Evolutionary conservation across 108 stramenopile genomes (phyloP).

Genomic region (Nitzschia sp.): DNA sequence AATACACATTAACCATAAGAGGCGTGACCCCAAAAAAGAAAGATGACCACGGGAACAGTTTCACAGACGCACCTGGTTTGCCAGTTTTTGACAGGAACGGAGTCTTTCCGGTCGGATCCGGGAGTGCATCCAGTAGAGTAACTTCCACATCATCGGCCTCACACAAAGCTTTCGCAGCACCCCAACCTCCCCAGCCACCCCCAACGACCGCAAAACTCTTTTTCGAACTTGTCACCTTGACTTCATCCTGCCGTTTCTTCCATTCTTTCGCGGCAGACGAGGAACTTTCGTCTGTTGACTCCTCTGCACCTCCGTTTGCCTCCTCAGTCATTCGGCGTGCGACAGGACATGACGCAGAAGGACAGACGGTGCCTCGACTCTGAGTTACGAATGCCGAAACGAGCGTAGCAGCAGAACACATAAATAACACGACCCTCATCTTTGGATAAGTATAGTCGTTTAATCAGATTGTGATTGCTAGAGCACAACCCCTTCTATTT

Average conservation of each 20-base stretch:
- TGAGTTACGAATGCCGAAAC: no score
- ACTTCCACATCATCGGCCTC: conserved; percentile 69
- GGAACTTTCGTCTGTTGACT: background rate
- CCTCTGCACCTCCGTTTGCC: background rate
- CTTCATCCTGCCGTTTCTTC: conserved; percentile 4
- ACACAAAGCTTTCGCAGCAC: conserved; percentile 88
- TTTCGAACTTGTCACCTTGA: background rate
- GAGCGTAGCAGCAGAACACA: no score
- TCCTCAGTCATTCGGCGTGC: no score
- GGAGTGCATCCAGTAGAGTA: conserved; percentile 83
- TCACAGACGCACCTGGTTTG: conserved; percentile 45
- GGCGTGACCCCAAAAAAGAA: background rate
- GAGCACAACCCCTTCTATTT: no score
- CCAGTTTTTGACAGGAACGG: conserved; percentile 73
- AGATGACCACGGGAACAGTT: background rate
- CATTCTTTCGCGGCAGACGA: conserved; percentile 23
- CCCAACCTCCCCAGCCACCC: conserved; percentile 95
- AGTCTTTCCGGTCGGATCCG: conserved; percentile 74
- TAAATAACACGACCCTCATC: no score
- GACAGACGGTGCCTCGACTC: no score
- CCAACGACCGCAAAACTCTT: conserved; percentile 83
- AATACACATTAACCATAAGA: background rate
- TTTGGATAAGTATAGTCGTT: no score
- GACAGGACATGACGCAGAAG: no score
- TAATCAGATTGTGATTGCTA: no score